These are phyloP conservation scores for Corylus avellana DNA, from an alignment of 306 rosid species.

Conservation along the genomic window DNA sequence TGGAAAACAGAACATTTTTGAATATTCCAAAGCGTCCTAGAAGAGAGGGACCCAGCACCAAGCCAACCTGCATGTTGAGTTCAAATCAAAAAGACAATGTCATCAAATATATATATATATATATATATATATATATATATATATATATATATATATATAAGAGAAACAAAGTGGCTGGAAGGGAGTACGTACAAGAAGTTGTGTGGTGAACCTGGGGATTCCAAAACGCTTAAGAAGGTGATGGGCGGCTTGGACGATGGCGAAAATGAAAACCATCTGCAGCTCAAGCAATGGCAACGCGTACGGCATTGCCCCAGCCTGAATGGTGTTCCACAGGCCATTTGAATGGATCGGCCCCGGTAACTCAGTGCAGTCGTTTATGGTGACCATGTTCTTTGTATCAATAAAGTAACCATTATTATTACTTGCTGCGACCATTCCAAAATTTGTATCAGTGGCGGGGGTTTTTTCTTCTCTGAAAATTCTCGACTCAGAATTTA, in stretches of 20 bases:
- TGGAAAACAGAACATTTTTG: slow-evolving; percentile 28
- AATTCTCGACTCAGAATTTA: too few species aligned
- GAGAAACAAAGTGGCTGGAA: too few species aligned
- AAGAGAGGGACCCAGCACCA: slow-evolving; percentile 39
- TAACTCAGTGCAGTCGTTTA: not conserved
- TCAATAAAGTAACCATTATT: not conserved
- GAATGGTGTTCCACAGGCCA: not conserved
- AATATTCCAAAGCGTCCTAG: not conserved
- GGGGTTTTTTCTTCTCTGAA: not conserved
- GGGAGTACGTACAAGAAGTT: slow-evolving; percentile 50
- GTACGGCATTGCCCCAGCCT: not conserved
- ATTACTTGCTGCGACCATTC: not conserved
- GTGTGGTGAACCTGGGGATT: slow-evolving; percentile 48
- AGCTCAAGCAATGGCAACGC: slow-evolving; percentile 41
- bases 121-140: too few species aligned
- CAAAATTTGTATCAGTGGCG: not conserved
- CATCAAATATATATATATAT: too few species aligned
- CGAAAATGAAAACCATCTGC: slow-evolving; percentile 47
- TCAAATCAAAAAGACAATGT: too few species aligned
- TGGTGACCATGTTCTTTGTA: not conserved
- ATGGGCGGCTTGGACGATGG: slow-evolving; percentile 25
- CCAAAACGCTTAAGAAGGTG: slow-evolving; percentile 42
- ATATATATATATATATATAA: not conserved
- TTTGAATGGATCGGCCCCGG: not conserved
- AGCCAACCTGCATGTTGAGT: slow-evolving; percentile 40